These are phyloP conservation scores for Apiospora aurea DNA, from an alignment of 2,329 filamentous ascomycete genomes.

Conservation along the genomic window DNA sequence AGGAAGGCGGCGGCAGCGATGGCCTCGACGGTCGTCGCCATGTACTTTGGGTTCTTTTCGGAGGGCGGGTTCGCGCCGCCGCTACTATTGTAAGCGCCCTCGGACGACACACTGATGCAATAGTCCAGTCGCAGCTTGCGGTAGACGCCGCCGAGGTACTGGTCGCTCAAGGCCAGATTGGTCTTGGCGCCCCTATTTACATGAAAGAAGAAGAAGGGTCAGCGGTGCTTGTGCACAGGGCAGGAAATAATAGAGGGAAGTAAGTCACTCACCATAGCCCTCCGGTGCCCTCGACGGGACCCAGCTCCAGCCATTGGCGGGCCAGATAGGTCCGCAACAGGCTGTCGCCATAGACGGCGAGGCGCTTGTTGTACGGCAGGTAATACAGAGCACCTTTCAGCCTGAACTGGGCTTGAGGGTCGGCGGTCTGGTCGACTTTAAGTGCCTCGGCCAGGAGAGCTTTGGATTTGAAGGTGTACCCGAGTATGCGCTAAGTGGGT, in stretches of 20 bases:
- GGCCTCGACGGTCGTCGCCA: not conserved
- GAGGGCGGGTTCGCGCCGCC: not conserved
- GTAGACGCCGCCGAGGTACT: not conserved
- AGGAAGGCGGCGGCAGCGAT: not conserved
- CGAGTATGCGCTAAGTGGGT: not conserved
- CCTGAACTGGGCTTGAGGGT: not conserved
- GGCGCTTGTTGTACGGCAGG: not conserved
- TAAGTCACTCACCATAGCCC: not conserved
- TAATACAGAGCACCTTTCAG: not conserved
- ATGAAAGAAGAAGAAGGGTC: not conserved
- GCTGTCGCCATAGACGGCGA: conserved; percentile 1
- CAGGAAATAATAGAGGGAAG: not conserved
- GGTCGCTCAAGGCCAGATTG: not conserved
- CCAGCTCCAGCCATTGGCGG: not conserved
- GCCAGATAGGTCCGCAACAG: not conserved
- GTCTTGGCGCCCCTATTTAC: not conserved
- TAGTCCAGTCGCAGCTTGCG: not conserved
- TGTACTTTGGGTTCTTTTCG: not conserved
- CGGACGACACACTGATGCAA: not conserved
- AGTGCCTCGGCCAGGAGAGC: not conserved
- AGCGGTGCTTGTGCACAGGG: not conserved
- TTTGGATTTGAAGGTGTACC: not conserved
- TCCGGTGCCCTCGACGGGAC: not conserved
- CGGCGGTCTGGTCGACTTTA: not conserved
- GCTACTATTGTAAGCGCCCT: too few relatives aligned